A percentile compares a stretch with the other conserved stretches of the same genome.
These are phyloP conservation scores for Penicillium frequentans DNA, from an alignment of 2,329 filamentous ascomycete genomes.

Conservation along the genomic window DNA sequence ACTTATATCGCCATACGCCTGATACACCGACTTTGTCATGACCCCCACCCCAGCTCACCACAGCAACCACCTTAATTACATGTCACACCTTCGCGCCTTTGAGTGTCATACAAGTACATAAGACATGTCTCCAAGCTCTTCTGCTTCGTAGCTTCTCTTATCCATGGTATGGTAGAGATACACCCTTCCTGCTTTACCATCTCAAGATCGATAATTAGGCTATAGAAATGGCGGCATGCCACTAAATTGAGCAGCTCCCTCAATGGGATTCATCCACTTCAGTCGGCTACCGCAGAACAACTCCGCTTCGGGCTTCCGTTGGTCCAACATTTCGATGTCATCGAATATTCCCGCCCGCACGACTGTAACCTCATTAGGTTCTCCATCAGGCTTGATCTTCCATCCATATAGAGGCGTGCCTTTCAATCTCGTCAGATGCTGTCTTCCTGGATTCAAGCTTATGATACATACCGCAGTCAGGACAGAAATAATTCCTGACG, in stretches of 20 bases:
- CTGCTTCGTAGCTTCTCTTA: no score
- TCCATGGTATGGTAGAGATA: not conserved
- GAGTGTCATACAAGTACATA: no score
- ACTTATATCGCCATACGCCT: no score
- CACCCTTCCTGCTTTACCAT: not conserved
- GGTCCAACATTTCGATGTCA: slow-evolving; percentile 27
- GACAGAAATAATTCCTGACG: slow-evolving; percentile 39
- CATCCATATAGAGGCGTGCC: slow-evolving; percentile 31
- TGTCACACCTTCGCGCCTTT: no score
- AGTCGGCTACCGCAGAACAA: slow-evolving; percentile 29
- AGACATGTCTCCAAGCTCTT: no score
- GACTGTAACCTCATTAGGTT: slow-evolving; percentile 22
- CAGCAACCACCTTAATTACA: no score
- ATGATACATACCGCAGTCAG: slow-evolving; percentile 35
- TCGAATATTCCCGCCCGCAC: slow-evolving; percentile 40
- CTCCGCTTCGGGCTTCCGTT: slow-evolving; percentile 31
- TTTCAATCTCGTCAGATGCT: slow-evolving; percentile 10
- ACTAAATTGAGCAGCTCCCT: slow-evolving; percentile 26
- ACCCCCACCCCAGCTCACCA: no score
- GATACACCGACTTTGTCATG: no score
- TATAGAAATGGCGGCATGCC: not conserved
- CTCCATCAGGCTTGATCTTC: slow-evolving; percentile 23
- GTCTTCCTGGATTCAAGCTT: not conserved
- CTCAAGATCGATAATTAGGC: not conserved
- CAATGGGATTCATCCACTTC: slow-evolving; percentile 23